Evolutionary conservation across 2,329 filamentous ascomycete species (phyloP), one percentile per base, ranked within the genome.

Genomic region (Blastomyces parvus): DNA sequence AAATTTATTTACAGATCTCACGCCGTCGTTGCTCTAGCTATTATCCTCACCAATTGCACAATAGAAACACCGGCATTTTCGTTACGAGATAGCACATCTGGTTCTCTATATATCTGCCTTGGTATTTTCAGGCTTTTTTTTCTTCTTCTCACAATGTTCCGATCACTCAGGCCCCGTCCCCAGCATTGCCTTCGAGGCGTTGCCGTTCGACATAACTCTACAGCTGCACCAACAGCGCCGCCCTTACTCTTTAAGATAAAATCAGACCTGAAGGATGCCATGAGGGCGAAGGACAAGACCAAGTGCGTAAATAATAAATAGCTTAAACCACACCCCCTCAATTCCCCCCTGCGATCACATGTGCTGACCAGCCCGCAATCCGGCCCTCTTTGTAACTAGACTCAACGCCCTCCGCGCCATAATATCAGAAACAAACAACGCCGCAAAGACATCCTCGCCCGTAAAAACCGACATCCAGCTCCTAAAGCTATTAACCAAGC

Each of bases 371-470:
- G 4, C 48, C 22, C 13, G 42, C 42, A 44, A 44, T 44, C 25
- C 55, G 11, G 33, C 36, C 9, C 4, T 38, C 14, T n/a, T 25
- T 44, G 7, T 22, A 25, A 55, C 52, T 62, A 80, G 79, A 66
- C 70, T 81, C 36, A 79, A 80, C 67, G 79, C 81, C 46, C 72
- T 82, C 22, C 78, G 80, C 44, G 75, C 77, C 56, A 70, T 81
- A 64, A 79, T 82, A 62, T 77, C 80, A 59, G 80, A 82, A 66
- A 77, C 76, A 67, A 81, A 79, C 69, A 80, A 81, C 66, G 74
- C 77, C n/a, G 72, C 75, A 61, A 81, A 80, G 71, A 76, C 77
- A 25, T 66, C 77, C 2, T 73, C 72, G 19, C 79, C 79, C 13
- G 76, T 81, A 27, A 73, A 74, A 63, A 80, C 78, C 33, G 79